Percentiles rank a stretch among this genome's conserved stretches.
Evolutionary conservation across 108 stramenopile genomes (phyloP).

Genomic region (Nannochloropsis oceanica): DNA sequence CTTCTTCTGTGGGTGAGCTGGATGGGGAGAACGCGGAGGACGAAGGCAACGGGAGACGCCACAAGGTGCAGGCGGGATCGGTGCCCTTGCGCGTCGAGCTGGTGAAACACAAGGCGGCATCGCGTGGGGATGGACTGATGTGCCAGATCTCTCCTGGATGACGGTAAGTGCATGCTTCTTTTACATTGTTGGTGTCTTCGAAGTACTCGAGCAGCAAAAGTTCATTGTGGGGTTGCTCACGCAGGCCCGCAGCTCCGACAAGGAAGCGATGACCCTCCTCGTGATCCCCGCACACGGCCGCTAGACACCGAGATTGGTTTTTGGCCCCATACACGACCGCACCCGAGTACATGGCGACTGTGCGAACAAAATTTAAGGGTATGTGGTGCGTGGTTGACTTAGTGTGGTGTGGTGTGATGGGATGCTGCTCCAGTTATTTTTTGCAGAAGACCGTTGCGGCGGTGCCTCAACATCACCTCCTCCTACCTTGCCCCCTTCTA

Average conservation of each 20-base stretch:
- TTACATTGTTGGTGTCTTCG: conserved; percentile 37
- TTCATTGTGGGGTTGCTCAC: conserved; percentile 17
- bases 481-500: too few relatives aligned
- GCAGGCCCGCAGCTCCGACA: conserved; percentile 1
- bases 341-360: background rate
- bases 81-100: conserved; percentile 8
- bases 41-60: conserved; percentile 4
- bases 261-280: conserved; percentile 12
- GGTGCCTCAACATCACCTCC: too few relatives aligned
- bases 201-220: conserved; percentile 28
- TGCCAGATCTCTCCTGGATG: conserved; percentile 38
- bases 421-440: too few relatives aligned
- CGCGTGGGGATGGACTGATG: conserved; percentile 24
- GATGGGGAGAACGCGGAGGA: background rate
- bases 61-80: background rate
- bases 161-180: conserved; percentile 16
- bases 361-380: background rate
- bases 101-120: conserved; percentile 22
- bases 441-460: too few relatives aligned
- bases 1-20: background rate
- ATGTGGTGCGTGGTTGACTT: too few relatives aligned
- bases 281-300: background rate
- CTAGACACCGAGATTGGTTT: background rate
- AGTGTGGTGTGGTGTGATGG: too few relatives aligned
- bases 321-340: background rate